Conservation (phyloP, 257 asterid genomes). For the Ilex asprella region DNA sequence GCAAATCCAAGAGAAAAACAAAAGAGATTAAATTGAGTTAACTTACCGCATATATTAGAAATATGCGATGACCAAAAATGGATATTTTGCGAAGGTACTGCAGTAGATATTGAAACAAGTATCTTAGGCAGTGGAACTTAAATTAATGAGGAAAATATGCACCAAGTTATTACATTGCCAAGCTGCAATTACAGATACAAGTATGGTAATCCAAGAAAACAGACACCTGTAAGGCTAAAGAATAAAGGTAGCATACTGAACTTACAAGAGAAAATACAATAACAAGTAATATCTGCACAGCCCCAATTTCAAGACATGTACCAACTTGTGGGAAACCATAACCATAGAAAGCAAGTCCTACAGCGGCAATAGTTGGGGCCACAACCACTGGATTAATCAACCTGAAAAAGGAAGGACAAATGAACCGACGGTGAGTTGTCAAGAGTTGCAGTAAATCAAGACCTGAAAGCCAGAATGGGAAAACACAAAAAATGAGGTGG, state of each 20-base stretch:
- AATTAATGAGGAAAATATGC: not conserved
- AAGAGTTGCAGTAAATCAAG: too few species aligned
- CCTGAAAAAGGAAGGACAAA: conserved; percentile 30
- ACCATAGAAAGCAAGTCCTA: conserved; percentile 96
- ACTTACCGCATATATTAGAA: conserved; percentile 81
- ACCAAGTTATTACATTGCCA: not conserved
- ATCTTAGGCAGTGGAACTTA: not conserved
- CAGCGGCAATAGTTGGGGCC: conserved; percentile 92
- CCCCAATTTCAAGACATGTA: conserved; percentile 89
- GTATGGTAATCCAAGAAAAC: not conserved
- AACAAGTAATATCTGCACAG: conserved; percentile 73
- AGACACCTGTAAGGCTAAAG: not conserved
- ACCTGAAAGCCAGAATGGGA: too few species aligned
- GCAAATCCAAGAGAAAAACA: too few species aligned
- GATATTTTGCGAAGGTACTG: conserved; percentile 98
- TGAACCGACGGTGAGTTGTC: too few species aligned
- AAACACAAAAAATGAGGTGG: too few species aligned
- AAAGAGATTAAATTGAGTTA: not conserved
- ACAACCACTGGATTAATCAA: conserved; percentile 95
- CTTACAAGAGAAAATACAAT: conserved; percentile 87
- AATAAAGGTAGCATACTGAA: conserved; percentile 8
- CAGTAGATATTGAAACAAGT: conserved; percentile 19
- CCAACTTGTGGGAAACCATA: conserved; percentile 94
- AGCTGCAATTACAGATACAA: not conserved
- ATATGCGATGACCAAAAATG: conserved; percentile 83